phyloP scores from a whole-genome alignment of 306 rosid genomes.

The Fragaria iinumae region DNA sequence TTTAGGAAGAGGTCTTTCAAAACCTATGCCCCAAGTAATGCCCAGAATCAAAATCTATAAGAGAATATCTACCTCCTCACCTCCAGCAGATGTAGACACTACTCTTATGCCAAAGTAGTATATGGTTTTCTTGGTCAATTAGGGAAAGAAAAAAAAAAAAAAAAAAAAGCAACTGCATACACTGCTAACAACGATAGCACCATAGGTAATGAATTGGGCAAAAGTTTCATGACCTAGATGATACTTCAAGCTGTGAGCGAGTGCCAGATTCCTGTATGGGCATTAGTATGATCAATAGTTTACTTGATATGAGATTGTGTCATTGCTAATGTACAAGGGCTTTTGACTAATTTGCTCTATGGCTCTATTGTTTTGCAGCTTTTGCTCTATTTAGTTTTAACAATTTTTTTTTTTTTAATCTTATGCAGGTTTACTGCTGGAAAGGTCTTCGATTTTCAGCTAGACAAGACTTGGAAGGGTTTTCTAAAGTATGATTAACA shows the following conservation, averaged over 20 bases:
- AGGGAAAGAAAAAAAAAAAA: background rate
- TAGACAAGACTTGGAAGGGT: slow-evolving; percentile 96
- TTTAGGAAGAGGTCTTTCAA: background rate
- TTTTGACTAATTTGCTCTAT: background rate
- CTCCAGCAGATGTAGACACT: background rate
- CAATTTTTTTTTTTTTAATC: slow-evolving; percentile 2
- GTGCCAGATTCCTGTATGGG: background rate
- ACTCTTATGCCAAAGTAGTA: background rate
- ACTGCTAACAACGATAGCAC: background rate
- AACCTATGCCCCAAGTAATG: background rate
- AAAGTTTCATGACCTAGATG: background rate
- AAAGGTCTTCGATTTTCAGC: slow-evolving; percentile 94
- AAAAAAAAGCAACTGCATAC: background rate
- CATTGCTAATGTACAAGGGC: background rate
- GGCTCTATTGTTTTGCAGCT: too few relatives aligned
- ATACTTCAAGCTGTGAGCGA: background rate
- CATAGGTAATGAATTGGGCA: background rate
- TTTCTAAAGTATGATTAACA: slow-evolving; percentile 62
- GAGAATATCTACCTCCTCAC: background rate
- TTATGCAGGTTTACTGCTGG: slow-evolving; percentile 94
- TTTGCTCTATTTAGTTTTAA: too few relatives aligned
- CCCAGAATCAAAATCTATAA: background rate
- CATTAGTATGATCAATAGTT: background rate
- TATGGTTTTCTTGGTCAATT: background rate
- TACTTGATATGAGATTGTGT: background rate